phyloP scores from a whole-genome alignment of 2,329 filamentous ascomycete genomes.

The Pseudogymnoascus sp. region DNA sequence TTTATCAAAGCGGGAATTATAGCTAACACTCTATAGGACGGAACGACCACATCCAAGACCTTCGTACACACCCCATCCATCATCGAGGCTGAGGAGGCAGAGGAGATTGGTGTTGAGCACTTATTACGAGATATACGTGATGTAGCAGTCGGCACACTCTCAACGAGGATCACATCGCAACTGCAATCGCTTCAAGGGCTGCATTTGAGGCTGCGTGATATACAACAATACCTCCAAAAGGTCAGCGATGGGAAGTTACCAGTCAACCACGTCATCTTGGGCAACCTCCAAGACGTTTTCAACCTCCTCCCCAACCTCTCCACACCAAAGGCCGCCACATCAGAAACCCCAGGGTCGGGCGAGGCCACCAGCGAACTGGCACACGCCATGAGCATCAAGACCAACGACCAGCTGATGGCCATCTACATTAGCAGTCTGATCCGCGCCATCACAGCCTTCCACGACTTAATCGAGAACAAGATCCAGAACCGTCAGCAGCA shows the following conservation, averaged over 20 bases:
- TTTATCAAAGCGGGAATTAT: background rate
- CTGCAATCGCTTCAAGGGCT: constrained; percentile 94
- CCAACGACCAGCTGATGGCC: constrained; percentile 96
- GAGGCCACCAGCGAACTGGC: constrained; percentile 71
- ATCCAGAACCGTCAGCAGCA: constrained; percentile 97
- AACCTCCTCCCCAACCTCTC: constrained; percentile 95
- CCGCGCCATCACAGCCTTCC: constrained; percentile 95
- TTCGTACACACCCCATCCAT: constrained; percentile 98
- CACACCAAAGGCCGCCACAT: constrained; percentile 62
- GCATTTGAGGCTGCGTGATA: constrained; percentile 88
- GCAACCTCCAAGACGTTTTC: constrained; percentile 98
- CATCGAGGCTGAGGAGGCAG: constrained; percentile 97
- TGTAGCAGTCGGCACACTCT: constrained; percentile 92
- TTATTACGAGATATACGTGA: constrained; percentile 95
- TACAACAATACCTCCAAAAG: constrained; percentile 90
- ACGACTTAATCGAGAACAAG: constrained; percentile 99
- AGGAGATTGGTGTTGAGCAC: constrained; percentile 98
- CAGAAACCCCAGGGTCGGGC: constrained; percentile 38
- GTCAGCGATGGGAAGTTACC: constrained; percentile 88
- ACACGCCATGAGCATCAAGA: constrained; percentile 98
- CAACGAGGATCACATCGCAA: constrained; percentile 94
- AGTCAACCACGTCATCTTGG: constrained; percentile 93
- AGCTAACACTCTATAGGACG: constrained; percentile 55
- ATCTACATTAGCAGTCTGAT: constrained; percentile 97
- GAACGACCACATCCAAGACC: constrained; percentile 91